Evolutionary conservation across 2,329 filamentous ascomycete species (phyloP).

Genomic region (Laburnicola sp.): DNA sequence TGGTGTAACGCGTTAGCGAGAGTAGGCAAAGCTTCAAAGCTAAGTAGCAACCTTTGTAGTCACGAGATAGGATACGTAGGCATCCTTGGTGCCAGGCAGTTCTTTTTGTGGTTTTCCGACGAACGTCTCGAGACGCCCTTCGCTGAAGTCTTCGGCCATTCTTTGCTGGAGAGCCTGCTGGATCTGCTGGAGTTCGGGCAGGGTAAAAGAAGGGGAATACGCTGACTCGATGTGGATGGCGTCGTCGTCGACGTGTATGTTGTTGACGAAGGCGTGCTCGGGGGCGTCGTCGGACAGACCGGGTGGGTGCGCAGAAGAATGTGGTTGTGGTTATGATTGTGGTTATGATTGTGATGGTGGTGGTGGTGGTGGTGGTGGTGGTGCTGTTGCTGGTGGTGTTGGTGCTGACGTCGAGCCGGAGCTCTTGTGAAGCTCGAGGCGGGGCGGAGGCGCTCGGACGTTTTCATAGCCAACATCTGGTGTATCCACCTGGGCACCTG

Average conservation of each 20-base stretch:
- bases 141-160: conserved; percentile 45
- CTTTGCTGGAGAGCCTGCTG: neutral
- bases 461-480: conserved; percentile 5
- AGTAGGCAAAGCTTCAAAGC: conserved; percentile 13
- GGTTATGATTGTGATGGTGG: neutral
- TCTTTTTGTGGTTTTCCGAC: conserved; percentile 89
- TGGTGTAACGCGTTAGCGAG: conserved; percentile 44
- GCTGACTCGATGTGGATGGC: neutral
- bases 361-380: neutral
- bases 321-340: too few species aligned
- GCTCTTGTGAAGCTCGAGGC: conserved; percentile 7
- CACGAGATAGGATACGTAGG: conserved; percentile 93
- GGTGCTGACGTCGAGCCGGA: conserved; percentile 20
- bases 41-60: conserved; percentile 71
- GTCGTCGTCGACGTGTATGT: neutral
- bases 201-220: too few species aligned
- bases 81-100: conserved; percentile 94
- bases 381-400: conserved; percentile 6
- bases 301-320: neutral
- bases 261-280: neutral
- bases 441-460: conserved; percentile 13
- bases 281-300: neutral
- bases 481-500: neutral
- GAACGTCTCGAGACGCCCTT: conserved; percentile 78
- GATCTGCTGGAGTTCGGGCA: too few species aligned